A percentile compares a stretch with the other conserved stretches of the same genome.
These are phyloP conservation scores for Themeda triandra DNA, from an alignment of 176 grass and related monocot genomes.

Conservation along the genomic window DNA sequence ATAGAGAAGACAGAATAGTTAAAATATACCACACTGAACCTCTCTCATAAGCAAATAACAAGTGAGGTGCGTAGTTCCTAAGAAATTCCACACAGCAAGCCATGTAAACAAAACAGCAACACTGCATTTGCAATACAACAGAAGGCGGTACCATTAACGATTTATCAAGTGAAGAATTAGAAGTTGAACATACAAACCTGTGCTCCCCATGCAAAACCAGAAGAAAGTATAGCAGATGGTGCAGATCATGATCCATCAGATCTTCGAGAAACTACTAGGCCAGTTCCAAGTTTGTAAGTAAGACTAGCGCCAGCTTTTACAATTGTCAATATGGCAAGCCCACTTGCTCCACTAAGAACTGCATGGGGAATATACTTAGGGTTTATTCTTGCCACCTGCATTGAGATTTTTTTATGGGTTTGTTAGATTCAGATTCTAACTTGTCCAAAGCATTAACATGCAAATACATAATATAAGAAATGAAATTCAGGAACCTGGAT, in stretches of 20 bases:
- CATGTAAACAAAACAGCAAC: not conserved
- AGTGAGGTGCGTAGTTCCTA: not conserved
- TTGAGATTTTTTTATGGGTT: not conserved
- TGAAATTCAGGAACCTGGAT: conserved; percentile 39
- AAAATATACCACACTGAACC: not conserved
- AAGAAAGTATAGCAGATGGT: conserved; percentile 72
- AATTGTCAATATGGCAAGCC: conserved; percentile 84
- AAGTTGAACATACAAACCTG: conserved; percentile 44
- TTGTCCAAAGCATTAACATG: not conserved
- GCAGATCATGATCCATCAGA: conserved; percentile 87
- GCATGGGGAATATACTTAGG: conserved; percentile 76
- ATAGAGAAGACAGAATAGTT: not conserved
- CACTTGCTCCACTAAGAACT: conserved; percentile 74
- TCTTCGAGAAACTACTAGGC: conserved; percentile 74
- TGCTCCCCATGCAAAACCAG: conserved; percentile 90
- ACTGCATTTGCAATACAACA: not conserved
- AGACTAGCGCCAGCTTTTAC: conserved; percentile 75
- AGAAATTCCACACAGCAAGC: not conserved
- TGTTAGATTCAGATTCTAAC: not conserved
- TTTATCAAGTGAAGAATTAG: not conserved
- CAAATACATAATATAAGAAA: not conserved
- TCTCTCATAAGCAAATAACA: not conserved
- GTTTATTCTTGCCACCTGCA: conserved; percentile 68
- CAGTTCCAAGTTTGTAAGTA: conserved; percentile 90
- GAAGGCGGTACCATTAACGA: not conserved